phyloP scores from a whole-genome alignment of 2,329 filamentous ascomycete species.

The Fusarium tupiense region DNA sequence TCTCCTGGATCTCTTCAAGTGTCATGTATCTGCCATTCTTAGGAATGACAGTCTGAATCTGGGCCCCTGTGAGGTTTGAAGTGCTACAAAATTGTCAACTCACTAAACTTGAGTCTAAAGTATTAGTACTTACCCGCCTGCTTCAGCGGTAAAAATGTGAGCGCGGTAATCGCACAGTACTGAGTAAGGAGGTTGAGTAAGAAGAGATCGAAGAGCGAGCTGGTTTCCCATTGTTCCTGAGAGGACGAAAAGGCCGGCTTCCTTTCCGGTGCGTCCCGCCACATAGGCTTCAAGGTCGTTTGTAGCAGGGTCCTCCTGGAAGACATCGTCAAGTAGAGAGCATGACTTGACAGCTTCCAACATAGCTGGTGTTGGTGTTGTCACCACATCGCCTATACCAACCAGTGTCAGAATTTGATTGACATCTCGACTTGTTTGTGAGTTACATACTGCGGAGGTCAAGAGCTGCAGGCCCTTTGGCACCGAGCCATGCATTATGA shows the following conservation, averaged over 20 bases:
- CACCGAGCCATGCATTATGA: constrained; percentile 51
- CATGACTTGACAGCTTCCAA: constrained; percentile 79
- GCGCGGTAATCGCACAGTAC: constrained; percentile 82
- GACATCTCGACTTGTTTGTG: no score
- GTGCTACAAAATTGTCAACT: constrained; percentile 58
- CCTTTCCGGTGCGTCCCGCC: constrained; percentile 77
- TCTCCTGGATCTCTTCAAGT: constrained; percentile 76
- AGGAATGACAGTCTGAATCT: constrained; percentile 73
- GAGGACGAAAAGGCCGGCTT: constrained; percentile 81
- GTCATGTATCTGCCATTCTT: constrained; percentile 78
- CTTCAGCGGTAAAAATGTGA: constrained; percentile 78
- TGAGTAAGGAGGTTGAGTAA: constrained; percentile 81
- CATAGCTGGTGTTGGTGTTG: constrained; percentile 83
- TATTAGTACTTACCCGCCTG: constrained; percentile 60
- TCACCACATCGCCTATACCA: constrained; percentile 62
- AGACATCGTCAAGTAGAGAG: constrained; percentile 85
- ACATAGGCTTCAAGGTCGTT: constrained; percentile 78
- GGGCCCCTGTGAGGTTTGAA: constrained; percentile 75
- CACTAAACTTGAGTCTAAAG: background rate
- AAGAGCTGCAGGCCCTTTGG: constrained; percentile 50
- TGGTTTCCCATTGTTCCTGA: constrained; percentile 97
- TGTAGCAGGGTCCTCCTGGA: constrained; percentile 82
- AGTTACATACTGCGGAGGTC: constrained; percentile 52
- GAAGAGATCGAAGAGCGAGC: constrained; percentile 79
- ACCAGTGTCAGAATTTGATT: constrained; percentile 30